phyloP scores from a whole-genome alignment of 2,329 filamentous ascomycete genomes.

The Diaporthe capsici region DNA sequence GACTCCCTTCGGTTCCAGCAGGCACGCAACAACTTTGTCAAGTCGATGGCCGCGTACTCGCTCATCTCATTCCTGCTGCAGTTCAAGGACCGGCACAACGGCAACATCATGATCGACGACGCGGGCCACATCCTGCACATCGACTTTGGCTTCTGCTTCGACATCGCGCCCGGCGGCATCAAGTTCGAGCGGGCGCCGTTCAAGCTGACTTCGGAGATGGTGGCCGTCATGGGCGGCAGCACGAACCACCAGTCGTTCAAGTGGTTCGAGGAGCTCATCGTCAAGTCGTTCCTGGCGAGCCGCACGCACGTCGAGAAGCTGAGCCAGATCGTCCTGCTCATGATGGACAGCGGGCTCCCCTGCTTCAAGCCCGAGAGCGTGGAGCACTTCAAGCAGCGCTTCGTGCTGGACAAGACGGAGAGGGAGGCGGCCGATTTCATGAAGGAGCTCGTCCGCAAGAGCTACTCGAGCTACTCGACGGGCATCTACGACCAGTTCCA shows the following conservation, averaged over 20 bases:
- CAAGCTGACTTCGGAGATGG: constrained; percentile 97
- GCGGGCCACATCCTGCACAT: constrained; percentile 98
- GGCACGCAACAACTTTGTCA: constrained; percentile 96
- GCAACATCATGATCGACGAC: constrained; percentile 99
- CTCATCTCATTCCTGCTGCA: constrained; percentile 97
- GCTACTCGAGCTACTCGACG: constrained; percentile 90
- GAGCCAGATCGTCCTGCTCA: constrained; percentile 88
- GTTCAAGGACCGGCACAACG: constrained; percentile 99
- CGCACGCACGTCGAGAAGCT: constrained; percentile 91
- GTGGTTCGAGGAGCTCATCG: constrained; percentile 95
- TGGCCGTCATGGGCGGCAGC: constrained; percentile 97
- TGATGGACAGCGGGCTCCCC: constrained; percentile 95
- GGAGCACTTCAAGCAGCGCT: constrained; percentile 90
- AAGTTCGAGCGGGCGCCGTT: constrained; percentile 98
- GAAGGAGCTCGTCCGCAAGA: constrained; percentile 89
- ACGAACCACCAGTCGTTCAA: constrained; percentile 89
- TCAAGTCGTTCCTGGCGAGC: constrained; percentile 94
- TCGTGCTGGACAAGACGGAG: constrained; percentile 92
- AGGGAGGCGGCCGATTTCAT: constrained; percentile 96
- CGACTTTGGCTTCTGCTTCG: constrained; percentile 99
- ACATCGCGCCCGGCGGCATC: constrained; percentile 96
- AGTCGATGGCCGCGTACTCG: constrained; percentile 98
- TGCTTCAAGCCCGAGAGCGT: constrained; percentile 99
- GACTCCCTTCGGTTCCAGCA: constrained; percentile 95
- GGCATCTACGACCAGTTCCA: constrained; percentile 99